A percentile compares a stretch with the other conserved stretches of the same genome.
Evolutionary conservation across 164 flowering plant species (phyloP).

Genomic region (Kingdonia uniflora): DNA sequence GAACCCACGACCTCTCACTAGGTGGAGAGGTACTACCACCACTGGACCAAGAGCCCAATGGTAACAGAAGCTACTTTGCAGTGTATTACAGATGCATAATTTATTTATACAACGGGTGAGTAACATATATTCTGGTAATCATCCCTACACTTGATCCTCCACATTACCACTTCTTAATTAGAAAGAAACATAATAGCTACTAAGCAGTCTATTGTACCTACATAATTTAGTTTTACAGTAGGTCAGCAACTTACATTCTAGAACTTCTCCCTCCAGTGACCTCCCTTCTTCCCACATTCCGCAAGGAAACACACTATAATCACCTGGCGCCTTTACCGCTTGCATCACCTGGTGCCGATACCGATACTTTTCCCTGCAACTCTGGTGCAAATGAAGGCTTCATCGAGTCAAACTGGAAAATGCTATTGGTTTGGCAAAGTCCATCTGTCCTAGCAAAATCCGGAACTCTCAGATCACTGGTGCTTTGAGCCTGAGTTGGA

Average conservation of each 20-base stretch:
- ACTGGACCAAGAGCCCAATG: too few relatives aligned
- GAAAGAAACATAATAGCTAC: too few relatives aligned
- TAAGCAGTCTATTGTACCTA: too few relatives aligned
- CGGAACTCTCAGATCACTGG: constrained; percentile 1
- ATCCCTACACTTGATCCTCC: too few relatives aligned
- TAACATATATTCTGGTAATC: too few relatives aligned
- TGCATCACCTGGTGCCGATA: neutral
- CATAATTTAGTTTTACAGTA: neutral
- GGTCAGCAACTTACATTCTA: neutral
- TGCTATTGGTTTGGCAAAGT: neutral
- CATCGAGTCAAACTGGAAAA: constrained; percentile 1
- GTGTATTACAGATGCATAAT: too few relatives aligned
- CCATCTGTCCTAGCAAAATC: neutral
- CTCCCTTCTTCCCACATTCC: too few relatives aligned
- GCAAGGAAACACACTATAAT: neutral
- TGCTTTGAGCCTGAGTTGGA: constrained; percentile 15
- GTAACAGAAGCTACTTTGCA: too few relatives aligned
- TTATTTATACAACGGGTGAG: too few relatives aligned
- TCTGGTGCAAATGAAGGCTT: neutral
- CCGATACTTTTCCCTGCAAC: neutral
- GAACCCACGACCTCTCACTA: too few relatives aligned
- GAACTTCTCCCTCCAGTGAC: neutral
- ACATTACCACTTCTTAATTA: too few relatives aligned
- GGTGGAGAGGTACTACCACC: too few relatives aligned
- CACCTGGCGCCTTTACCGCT: neutral